A percentile compares a stretch with the other conserved stretches of the same genome.
These are phyloP conservation scores for Daucus carota DNA, from an alignment of 129 eudicot species.

Conservation along the genomic window DNA sequence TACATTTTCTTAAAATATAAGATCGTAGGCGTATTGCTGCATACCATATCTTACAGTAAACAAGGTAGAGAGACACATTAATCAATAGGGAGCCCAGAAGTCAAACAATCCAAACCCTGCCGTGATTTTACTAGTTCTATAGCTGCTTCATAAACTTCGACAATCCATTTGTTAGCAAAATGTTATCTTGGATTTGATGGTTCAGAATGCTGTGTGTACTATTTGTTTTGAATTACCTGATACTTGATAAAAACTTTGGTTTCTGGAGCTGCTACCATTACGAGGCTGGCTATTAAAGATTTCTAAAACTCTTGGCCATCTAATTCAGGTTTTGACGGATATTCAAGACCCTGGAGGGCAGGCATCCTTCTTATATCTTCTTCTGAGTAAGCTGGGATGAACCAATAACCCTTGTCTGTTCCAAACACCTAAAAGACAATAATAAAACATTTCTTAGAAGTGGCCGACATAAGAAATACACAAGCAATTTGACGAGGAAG, in stretches of 20 bases:
- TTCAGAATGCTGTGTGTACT: neutral
- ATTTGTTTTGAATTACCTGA: neutral
- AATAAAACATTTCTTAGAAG: neutral
- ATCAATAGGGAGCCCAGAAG: neutral
- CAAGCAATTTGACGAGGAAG: neutral
- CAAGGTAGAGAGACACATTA: neutral
- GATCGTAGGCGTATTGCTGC: neutral
- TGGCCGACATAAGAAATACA: neutral
- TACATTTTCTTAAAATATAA: slow-evolving; percentile 4
- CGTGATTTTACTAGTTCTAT: neutral
- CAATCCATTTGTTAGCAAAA: neutral
- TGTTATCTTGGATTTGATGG: neutral
- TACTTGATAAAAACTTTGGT: neutral
- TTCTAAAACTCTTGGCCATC: slow-evolving; percentile 70
- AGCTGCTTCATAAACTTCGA: neutral
- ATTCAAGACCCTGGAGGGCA: slow-evolving; percentile 88
- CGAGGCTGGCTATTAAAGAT: too few relatives aligned
- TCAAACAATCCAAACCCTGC: neutral
- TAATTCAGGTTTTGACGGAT: slow-evolving; percentile 89
- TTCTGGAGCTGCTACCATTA: slow-evolving; percentile 9
- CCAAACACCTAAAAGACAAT: slow-evolving; percentile 64
- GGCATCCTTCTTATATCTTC: slow-evolving; percentile 88
- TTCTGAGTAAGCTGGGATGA: slow-evolving; percentile 73
- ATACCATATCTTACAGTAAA: neutral
- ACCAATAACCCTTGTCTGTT: slow-evolving; percentile 65